Evolutionary conservation across 164 flowering plant genomes (phyloP), one percentile per base, ranked within the genome.

Genomic region (Tinospora cordifolia): DNA sequence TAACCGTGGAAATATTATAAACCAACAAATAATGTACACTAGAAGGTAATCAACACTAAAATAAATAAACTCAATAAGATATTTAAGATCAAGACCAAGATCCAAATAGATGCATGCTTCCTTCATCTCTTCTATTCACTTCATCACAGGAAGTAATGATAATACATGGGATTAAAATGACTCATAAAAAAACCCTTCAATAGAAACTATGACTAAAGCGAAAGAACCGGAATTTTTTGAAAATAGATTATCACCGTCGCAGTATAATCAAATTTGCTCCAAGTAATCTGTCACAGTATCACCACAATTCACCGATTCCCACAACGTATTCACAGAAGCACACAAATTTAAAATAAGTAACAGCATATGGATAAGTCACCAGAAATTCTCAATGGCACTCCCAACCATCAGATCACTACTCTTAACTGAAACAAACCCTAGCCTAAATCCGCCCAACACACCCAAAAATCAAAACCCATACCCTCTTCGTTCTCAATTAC

Each of bases 361-460:
- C n/a, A 8, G 21, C n/a, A n/a, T 19, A n/a, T 19, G 24, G 47
- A 5, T 5, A 19, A 54, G 21, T 17, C 25, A 5, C 22, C 22
- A 54, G 7, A 54, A 19, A 49, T 9, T 44, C 13, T 44, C 47
- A 59, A 15, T 19, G 10, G 14, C 24, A 12, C n/a, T n/a, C 46
- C 3, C 36, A 4, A 30, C 36, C 40, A 57, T 54, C 38, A 36
- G 51, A 54, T 38, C 47, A 57, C 34, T 13, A 26, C 24, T 44
- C 25, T 30, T 59, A 44, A 44, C 47, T 44, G 8, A 57, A 27
- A 59, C 40, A 59, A 69, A 69, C 64, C 71, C 8, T 59, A 69
- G 38, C 51, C 49, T 63, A 51, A 65, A 57, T 3, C 24, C 49
- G 21, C 25, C 24, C 54, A 51, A 38, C 21, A 19, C 69, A 64